Evolutionary conservation across 208 protist genomes (phyloP).

Genomic region (Paratrypanosoma confusum): DNA sequence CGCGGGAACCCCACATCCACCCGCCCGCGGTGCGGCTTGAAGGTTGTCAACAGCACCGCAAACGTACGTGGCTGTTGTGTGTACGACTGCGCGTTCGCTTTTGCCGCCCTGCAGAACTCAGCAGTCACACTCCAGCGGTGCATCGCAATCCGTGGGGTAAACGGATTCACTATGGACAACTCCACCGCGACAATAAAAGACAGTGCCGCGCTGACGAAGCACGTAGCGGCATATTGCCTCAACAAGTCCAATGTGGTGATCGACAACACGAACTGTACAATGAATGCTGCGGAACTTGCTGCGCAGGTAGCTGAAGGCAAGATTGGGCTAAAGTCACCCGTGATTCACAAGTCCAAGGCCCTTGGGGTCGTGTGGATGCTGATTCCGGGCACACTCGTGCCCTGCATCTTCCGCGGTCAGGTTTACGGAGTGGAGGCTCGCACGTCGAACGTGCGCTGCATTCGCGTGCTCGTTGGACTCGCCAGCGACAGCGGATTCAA

Average conservation of each 20-base stretch:
- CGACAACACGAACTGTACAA: too few relatives aligned
- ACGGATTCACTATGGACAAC: constrained; percentile 58
- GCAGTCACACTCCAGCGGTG: constrained; percentile 25
- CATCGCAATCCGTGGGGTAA: constrained; percentile 35
- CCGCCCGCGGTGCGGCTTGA: constrained; percentile 30
- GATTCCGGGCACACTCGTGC: too few relatives aligned
- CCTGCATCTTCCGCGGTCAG: constrained; percentile 28
- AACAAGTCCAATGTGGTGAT: constrained; percentile 23
- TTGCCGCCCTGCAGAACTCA: constrained; percentile 37
- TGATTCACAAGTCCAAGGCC: too few relatives aligned
- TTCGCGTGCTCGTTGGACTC: constrained; percentile 29
- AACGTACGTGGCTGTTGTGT: constrained; percentile 28
- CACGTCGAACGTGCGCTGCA: constrained; percentile 25
- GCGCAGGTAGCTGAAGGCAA: too few relatives aligned
- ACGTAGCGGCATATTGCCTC: constrained; percentile 49
- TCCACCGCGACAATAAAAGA: constrained; percentile 22
- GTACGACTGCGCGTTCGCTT: constrained; percentile 41
- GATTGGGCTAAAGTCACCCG: too few relatives aligned
- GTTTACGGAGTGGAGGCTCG: constrained; percentile 53
- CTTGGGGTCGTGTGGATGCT: too few relatives aligned
- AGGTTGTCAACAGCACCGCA: constrained; percentile 26
- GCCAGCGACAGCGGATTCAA: constrained; percentile 54
- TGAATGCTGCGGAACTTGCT: too few relatives aligned
- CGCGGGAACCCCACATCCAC: constrained; percentile 18
- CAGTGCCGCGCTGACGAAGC: constrained; percentile 46